phyloP scores from a whole-genome alignment of 805 yeast genomes.

The Schizosaccharomyces octosporus region DNA sequence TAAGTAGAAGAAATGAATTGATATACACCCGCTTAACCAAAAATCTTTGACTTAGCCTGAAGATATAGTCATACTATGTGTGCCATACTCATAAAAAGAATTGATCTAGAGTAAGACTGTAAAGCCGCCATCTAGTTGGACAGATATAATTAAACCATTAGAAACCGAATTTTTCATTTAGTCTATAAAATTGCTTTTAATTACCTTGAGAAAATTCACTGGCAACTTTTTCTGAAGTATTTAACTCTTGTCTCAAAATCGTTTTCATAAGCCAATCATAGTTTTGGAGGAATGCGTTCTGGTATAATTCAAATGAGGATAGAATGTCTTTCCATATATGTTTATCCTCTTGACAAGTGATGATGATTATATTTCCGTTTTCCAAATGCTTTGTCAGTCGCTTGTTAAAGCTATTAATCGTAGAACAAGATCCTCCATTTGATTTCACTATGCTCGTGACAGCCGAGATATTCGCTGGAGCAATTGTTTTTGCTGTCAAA shows the following conservation, averaged over 20 bases:
- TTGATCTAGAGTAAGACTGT: no score
- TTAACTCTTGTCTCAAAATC: slow-evolving; percentile 8
- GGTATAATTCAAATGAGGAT: slow-evolving; percentile 1
- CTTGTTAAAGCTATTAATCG: slow-evolving; percentile 8
- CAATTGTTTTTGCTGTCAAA: slow-evolving; percentile 32
- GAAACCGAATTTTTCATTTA: no score
- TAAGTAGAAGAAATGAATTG: no score
- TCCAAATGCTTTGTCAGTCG: slow-evolving; percentile 8
- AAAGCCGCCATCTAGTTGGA: no score
- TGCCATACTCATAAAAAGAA: no score
- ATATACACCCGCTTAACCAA: no score
- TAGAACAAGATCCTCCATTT: slow-evolving; percentile 26
- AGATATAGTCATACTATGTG: no score
- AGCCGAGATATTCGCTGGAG: slow-evolving; percentile 29
- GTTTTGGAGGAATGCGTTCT: slow-evolving; percentile 2
- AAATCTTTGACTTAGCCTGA: no score
- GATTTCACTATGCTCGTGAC: slow-evolving; percentile 27
- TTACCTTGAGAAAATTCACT: neutral
- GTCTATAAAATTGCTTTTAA: no score
- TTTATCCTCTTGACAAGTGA: slow-evolving; percentile 8
- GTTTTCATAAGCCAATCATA: slow-evolving; percentile 10
- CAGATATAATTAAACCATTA: no score
- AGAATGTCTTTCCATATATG: slow-evolving; percentile 5
- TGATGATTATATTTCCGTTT: slow-evolving; percentile 6
- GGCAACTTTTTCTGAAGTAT: slow-evolving; percentile 6